These are phyloP conservation scores for Trichoderma sp. DNA, from an alignment of 2,329 filamentous ascomycete species.

Conservation along the genomic window DNA sequence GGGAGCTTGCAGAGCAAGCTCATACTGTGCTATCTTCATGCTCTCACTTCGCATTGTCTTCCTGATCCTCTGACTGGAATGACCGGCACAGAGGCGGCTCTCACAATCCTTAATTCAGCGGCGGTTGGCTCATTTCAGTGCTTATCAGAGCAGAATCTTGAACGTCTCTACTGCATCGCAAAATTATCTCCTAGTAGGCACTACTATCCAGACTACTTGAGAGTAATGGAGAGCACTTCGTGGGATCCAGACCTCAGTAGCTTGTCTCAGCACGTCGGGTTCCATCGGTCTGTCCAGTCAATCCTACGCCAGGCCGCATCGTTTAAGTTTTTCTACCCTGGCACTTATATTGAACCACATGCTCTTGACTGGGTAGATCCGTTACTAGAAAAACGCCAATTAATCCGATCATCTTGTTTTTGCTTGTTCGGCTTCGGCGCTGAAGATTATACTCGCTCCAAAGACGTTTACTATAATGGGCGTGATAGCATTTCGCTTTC, in stretches of 20 bases:
- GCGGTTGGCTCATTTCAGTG: conserved; percentile 50
- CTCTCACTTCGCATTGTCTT: conserved; percentile 55
- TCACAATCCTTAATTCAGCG: conserved; percentile 53
- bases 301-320: no score
- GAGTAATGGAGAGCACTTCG: conserved; percentile 49
- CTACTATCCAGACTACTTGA: conserved; percentile 49
- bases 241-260: no score
- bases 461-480: not conserved
- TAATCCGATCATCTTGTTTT: conserved; percentile 26
- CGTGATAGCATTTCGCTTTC: not conserved
- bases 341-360: no score
- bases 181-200: conserved; percentile 16
- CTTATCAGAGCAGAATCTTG: conserved; percentile 18
- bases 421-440: conserved; percentile 32
- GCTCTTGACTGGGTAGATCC: not conserved
- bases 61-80: conserved; percentile 52
- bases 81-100: conserved; percentile 60
- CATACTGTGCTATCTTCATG: conserved; percentile 56
- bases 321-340: no score
- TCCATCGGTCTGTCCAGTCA: no score
- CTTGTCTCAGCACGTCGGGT: no score
- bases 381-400: conserved; percentile 30
- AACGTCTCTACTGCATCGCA: not conserved
- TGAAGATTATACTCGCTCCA: conserved; percentile 30
- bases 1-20: conserved; percentile 57